phyloP scores from a whole-genome alignment of 2,329 filamentous ascomycete species.

The Huntiella abstrusa region DNA sequence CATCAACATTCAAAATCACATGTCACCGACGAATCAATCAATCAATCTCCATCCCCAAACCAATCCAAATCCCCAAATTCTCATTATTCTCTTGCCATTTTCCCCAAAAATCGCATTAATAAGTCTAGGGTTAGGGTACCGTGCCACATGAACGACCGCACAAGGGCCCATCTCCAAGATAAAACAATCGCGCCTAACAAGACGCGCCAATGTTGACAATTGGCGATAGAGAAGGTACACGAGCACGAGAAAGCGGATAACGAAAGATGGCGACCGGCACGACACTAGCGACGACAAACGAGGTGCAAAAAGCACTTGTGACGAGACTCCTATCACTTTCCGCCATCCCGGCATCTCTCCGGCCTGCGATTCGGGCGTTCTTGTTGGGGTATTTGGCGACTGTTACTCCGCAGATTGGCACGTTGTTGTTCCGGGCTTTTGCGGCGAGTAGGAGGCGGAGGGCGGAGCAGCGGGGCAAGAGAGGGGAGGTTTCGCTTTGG shows the following conservation, averaged over 20 bases:
- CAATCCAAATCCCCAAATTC: too few relatives aligned
- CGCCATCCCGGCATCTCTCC: conserved; percentile 29
- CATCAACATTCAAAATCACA: too few relatives aligned
- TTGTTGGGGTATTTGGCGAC: conserved; percentile 40
- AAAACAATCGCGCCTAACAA: too few relatives aligned
- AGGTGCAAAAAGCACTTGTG: conserved; percentile 6
- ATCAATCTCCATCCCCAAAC: too few relatives aligned
- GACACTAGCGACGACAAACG: neutral
- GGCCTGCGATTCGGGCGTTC: conserved; percentile 40
- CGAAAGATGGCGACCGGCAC: neutral
- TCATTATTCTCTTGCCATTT: too few relatives aligned
- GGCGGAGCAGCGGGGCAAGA: neutral
- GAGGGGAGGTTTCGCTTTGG: neutral
- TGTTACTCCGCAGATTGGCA: conserved; percentile 36
- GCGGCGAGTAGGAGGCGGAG: conserved; percentile 13
- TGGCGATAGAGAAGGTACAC: neutral
- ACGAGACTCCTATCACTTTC: conserved; percentile 13
- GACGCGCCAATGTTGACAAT: neutral
- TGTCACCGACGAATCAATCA: too few relatives aligned
- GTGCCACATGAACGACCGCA: too few relatives aligned
- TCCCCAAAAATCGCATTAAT: too few relatives aligned
- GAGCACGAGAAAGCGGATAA: neutral
- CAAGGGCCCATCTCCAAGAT: too few relatives aligned
- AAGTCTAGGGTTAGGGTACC: too few relatives aligned
- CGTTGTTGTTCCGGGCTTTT: conserved; percentile 32